These are phyloP conservation scores for Cyberlindnera xishuangbannaensis DNA, from an alignment of 805 yeast genomes.

Conservation along the genomic window DNA sequence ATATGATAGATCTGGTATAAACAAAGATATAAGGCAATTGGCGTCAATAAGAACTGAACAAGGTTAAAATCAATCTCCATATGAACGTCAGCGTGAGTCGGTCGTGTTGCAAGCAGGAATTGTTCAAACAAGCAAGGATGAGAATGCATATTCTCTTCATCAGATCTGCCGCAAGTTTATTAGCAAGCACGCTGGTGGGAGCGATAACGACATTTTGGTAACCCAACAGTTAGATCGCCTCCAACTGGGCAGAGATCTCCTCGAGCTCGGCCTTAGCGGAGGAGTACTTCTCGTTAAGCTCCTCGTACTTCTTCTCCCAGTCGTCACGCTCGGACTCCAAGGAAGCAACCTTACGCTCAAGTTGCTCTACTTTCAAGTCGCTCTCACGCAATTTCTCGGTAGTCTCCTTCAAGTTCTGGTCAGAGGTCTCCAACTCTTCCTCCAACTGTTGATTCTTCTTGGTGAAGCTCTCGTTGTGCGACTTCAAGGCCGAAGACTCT, in stretches of 20 bases:
- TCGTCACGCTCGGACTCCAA: slow-evolving; percentile 89
- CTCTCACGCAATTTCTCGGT: slow-evolving; percentile 92
- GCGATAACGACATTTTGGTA: too few relatives aligned
- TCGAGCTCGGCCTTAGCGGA: slow-evolving; percentile 91
- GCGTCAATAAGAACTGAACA: too few relatives aligned
- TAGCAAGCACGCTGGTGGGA: too few relatives aligned
- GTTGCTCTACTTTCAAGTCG: slow-evolving; percentile 92
- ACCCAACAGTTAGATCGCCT: slow-evolving; percentile 40
- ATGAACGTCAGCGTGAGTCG: too few relatives aligned
- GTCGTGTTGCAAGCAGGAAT: too few relatives aligned
- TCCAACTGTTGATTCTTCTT: slow-evolving; percentile 87
- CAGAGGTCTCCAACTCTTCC: slow-evolving; percentile 87
- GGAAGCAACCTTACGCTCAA: slow-evolving; percentile 89
- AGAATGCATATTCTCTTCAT: too few relatives aligned
- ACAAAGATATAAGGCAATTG: too few relatives aligned
- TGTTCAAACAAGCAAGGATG: too few relatives aligned
- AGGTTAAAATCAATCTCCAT: too few relatives aligned
- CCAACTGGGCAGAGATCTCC: slow-evolving; percentile 94
- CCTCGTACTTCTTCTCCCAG: slow-evolving; percentile 88
- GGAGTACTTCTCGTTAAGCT: slow-evolving; percentile 72
- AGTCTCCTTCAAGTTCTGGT: slow-evolving; percentile 85
- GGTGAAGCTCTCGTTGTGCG: slow-evolving; percentile 85
- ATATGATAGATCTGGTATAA: too few relatives aligned
- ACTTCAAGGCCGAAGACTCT: slow-evolving; percentile 81
- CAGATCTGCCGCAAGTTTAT: too few relatives aligned